A percentile compares a stretch with the other conserved stretches of the same genome.
phyloP scores from a whole-genome alignment of 331 rosid genomes.

The Malus hybrid region DNA sequence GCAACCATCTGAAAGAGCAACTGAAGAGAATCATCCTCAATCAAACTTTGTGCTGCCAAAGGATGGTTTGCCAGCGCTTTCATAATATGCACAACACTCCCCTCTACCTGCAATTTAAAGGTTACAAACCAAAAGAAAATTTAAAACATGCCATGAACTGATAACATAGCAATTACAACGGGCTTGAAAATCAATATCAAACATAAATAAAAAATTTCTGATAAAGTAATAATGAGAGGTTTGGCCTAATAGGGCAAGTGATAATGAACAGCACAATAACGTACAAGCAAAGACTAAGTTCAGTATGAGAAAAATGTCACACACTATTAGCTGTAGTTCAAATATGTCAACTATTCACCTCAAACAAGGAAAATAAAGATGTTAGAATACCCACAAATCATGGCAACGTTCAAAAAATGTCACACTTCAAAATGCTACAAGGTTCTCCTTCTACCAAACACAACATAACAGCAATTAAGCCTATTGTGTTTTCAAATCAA shows the following conservation, averaged over 20 bases:
- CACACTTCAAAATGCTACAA: not conserved
- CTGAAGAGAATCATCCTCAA: constrained; percentile 90
- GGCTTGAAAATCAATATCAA: not conserved
- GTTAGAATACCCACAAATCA: not conserved
- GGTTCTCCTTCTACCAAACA: not conserved
- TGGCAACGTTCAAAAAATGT: not conserved
- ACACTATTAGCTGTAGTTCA: not conserved
- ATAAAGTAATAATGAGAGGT: not conserved
- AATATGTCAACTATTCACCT: too few species aligned
- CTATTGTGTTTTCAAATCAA: not conserved
- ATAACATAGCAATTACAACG: not conserved
- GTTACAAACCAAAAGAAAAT: not conserved
- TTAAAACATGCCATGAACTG: not conserved
- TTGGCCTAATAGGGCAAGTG: not conserved
- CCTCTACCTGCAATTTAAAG: constrained; percentile 64
- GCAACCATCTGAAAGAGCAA: constrained; percentile 14
- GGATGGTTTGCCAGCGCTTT: constrained; percentile 96
- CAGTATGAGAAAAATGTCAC: too few species aligned
- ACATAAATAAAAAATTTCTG: not conserved
- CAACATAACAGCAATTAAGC: not conserved
- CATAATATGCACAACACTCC: constrained; percentile 94
- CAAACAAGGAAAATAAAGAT: not conserved
- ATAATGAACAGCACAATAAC: not conserved
- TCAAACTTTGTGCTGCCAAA: constrained; percentile 89
- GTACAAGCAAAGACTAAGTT: not conserved